Evolutionary conservation across 345 rosid genomes (phyloP), one percentile per base, ranked within the genome.

Genomic region (Brassica carinata): DNA sequence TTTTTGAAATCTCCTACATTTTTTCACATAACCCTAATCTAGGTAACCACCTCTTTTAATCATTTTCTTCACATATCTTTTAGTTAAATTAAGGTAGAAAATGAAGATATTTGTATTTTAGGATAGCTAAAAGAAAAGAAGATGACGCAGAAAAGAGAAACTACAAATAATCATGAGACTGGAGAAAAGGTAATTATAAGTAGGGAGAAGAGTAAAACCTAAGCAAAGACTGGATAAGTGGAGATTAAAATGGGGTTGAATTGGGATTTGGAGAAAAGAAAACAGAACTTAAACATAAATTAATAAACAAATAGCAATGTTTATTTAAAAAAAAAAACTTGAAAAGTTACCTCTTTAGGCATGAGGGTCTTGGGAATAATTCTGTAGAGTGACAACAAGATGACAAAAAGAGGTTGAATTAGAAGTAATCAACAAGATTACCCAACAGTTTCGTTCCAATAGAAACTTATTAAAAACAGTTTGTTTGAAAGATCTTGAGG

Each of bases 281-380:
- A n/a, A 57, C 29, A 57, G 23, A 55, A 67, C 43, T 23, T 18
- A 64, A 23, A 76, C 71, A 58, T 36, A 73, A 67, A 68, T 17
- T 64, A 78, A 84, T 79, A 82, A 78, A 81, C 67, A 76, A 81
- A 64, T 57, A 65, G 11, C n/a, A 75, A 38, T 51, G 55, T 63
- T 63, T 27, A 27, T 26, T 26, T 2, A 61, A 72, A 40, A 43
- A 38, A 36, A 36, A 43, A 74, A 67, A 86, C 69, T 34, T 18
- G 27, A 67, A 66, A 17, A 18, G 67, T 45, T 88, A 96, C 99
- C 99, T 96, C 98, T 91, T 96, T 95, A 87, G 98, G 99, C 99
- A 94, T 94, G 93, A 96, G 97, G 87, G 98, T 96, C 96, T 92
- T 94, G 90, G 99, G 99, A 88, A 96, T 96, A 81, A 96, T 92